A percentile compares a stretch with the other conserved stretches of the same genome.
phyloP scores from a whole-genome alignment of 805 yeast species.

The Yamadazyma laniorum region DNA sequence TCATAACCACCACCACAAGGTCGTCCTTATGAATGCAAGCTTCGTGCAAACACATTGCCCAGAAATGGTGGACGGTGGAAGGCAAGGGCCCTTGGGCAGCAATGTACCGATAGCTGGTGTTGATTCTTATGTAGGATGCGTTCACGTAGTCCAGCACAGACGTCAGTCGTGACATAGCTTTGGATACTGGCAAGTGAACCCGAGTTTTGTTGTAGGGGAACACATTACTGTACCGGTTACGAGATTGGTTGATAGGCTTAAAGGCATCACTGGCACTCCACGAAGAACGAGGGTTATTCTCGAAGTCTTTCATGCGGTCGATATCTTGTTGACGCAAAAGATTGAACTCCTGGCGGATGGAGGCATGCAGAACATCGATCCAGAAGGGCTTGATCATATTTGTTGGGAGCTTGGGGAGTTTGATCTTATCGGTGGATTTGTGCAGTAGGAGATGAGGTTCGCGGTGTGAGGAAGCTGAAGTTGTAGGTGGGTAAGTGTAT shows the following conservation, averaged over 20 bases:
- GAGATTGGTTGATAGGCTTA: constrained; percentile 6
- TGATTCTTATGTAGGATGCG: constrained; percentile 33
- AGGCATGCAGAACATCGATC: not conserved
- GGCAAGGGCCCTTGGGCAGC: constrained; percentile 69
- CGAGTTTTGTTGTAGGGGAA: constrained; percentile 41
- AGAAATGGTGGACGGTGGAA: constrained; percentile 42
- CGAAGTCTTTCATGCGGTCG: constrained; percentile 12
- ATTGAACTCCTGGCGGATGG: constrained; percentile 12
- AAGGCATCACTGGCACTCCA: constrained; percentile 15
- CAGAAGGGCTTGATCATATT: constrained; percentile 10
- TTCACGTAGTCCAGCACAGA: constrained; percentile 33
- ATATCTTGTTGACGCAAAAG: constrained; percentile 14
- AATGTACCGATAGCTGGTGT: constrained; percentile 41
- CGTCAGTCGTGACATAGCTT: not conserved
- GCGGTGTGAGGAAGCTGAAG: not conserved
- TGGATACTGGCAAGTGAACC: constrained; percentile 25
- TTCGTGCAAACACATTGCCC: constrained; percentile 46
- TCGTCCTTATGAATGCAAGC: constrained; percentile 26
- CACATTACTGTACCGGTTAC: constrained; percentile 41
- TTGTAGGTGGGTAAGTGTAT: too few relatives aligned
- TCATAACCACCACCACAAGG: constrained; percentile 35
- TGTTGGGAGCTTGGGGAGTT: too few relatives aligned
- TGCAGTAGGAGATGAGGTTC: not conserved
- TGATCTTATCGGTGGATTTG: too few relatives aligned
- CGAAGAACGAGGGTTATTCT: constrained; percentile 2